A percentile compares a stretch with the other conserved stretches of the same genome.
These are phyloP conservation scores for Erodium trifolium DNA, from an alignment of 441 rosid species.

Conservation along the genomic window DNA sequence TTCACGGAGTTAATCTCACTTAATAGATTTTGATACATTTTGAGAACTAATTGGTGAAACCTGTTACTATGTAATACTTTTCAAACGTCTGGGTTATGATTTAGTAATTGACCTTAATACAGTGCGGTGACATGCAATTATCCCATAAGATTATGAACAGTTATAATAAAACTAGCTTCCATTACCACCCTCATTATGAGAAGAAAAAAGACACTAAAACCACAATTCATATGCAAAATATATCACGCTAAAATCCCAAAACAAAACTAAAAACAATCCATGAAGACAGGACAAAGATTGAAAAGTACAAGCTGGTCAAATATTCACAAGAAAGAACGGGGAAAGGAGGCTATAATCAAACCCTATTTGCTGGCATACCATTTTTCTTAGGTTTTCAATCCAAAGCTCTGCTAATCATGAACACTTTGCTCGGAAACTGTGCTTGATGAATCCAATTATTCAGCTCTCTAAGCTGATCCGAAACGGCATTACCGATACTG, in stretches of 20 bases:
- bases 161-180: neutral
- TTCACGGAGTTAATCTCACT: too few species aligned
- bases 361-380: neutral
- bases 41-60: too few species aligned
- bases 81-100: too few species aligned
- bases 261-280: neutral
- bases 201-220: neutral
- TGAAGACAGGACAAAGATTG: neutral
- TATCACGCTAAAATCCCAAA: neutral
- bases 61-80: too few species aligned
- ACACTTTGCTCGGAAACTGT: neutral
- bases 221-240: too few species aligned
- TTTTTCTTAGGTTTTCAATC: slow-evolving; percentile 1
- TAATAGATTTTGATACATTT: too few species aligned
- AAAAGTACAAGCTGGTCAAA: neutral
- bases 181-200: neutral
- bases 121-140: too few species aligned
- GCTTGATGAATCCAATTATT: neutral
- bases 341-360: neutral
- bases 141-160: neutral
- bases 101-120: too few species aligned
- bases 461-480: neutral
- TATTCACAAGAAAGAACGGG: neutral
- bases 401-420: neutral
- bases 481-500: neutral